Base-by-base conservation (phyloP, 1,139 yeast genomes). In the Pichia sp. region DNA sequence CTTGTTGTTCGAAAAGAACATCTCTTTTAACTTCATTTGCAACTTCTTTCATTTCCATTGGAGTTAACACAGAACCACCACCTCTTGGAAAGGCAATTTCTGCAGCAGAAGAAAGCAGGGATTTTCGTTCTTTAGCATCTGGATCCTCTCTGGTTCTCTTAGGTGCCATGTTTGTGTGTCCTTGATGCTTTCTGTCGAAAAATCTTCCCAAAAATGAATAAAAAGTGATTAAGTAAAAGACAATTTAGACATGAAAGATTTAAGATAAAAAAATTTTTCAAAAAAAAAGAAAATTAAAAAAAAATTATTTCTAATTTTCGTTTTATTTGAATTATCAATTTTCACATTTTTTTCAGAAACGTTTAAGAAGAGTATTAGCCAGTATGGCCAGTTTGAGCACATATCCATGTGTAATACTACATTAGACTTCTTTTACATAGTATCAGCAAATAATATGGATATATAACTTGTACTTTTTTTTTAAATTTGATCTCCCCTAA, bases 21-120 rank as follows among this genome's bases (percentile, higher is more conserved):
- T 91, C 98, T 52, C 76, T 76, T 25, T 89, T 80, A 33, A 93
- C 98, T 61, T 91, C 95, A 57, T 87, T 88, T 31, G 95, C 80
- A 41, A 89, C 93, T 59, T 88, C 94, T 61, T 88, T 88, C 53
- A 87, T 79, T 64, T 91, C 99, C 51, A 91, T 66, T 5, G 98
- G 89, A 3, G 95, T 78, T 60, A 89, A 72, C 15, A 80, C 86
- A 20, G 89, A 75, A 10, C 84, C 77, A 42, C 96, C 96, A 54
- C 98, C 98, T 76, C 99, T 81, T 38, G 98, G 98, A 59, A 91
- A 91, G 16, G 95, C 76, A 40, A 78, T 74, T 50, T 84, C 93
- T 49, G 70, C 74, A 47, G 59, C 46, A 23, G 53, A 48, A 1
- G 53, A 47, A 6, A 60, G 49, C 23, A 60, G 42, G 6, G 62